Evolutionary conservation across 2,329 filamentous ascomycete genomes (phyloP).

Genomic region (Neocucurbitaria cava): DNA sequence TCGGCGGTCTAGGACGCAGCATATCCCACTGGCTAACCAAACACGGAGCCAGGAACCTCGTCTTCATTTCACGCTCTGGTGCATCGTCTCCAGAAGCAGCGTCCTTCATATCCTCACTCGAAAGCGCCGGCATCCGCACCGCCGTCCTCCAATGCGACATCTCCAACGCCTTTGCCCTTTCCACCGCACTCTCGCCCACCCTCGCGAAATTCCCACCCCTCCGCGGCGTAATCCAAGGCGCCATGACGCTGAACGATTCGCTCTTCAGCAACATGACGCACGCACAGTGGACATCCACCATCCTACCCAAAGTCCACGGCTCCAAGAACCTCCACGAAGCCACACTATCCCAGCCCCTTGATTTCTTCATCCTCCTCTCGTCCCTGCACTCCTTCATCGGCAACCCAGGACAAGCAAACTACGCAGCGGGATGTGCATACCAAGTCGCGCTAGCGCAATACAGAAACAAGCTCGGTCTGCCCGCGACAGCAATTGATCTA

Average conservation of each 20-base stretch:
- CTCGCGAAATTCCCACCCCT: slow-evolving; percentile 13
- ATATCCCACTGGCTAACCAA: slow-evolving; percentile 19
- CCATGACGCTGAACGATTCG: slow-evolving; percentile 24
- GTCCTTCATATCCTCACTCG: slow-evolving; percentile 6
- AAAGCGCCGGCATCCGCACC: neutral
- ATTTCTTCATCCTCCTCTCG: slow-evolving; percentile 33
- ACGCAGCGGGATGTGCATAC: slow-evolving; percentile 31
- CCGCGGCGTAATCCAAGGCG: slow-evolving; percentile 20
- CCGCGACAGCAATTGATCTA: slow-evolving; percentile 16
- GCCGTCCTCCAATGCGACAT: slow-evolving; percentile 16
- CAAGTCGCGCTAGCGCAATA: slow-evolving; percentile 27
- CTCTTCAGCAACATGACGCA: slow-evolving; percentile 20
- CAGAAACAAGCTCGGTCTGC: slow-evolving; percentile 5
- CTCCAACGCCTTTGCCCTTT: slow-evolving; percentile 2
- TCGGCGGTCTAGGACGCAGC: slow-evolving; percentile 27
- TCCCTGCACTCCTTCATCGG: slow-evolving; percentile 30
- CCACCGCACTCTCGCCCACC: neutral
- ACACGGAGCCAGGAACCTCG: slow-evolving; percentile 17
- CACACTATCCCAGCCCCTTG: slow-evolving; percentile 5
- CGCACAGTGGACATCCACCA: slow-evolving; percentile 12
- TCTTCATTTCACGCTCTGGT: slow-evolving; percentile 26
- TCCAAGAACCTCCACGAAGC: slow-evolving; percentile 36
- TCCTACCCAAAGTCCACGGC: slow-evolving; percentile 42
- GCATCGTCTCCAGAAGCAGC: neutral
- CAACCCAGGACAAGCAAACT: slow-evolving; percentile 29